These are phyloP conservation scores for Asterella californica DNA, from an alignment of 225 moss, liverwort and hornwort species.

Conservation along the genomic window DNA sequence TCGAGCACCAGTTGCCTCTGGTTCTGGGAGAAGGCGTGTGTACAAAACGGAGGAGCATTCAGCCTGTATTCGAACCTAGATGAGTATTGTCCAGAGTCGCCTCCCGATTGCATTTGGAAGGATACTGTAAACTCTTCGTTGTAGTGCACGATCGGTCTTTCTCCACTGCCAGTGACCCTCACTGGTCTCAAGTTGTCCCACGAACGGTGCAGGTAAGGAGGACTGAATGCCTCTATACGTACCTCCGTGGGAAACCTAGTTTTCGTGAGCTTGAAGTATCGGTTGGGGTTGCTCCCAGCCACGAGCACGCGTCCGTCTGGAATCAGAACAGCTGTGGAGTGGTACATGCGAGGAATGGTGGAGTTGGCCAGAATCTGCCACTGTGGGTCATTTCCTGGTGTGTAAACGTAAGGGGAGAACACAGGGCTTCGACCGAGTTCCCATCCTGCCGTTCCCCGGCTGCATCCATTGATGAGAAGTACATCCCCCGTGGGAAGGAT, in stretches of 20 bases:
- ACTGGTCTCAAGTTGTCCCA: background rate
- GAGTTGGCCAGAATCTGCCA: constrained; percentile 19
- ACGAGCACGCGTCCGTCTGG: constrained; percentile 31
- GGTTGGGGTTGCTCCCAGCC: constrained; percentile 32
- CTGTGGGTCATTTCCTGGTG: background rate
- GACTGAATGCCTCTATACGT: constrained; percentile 34
- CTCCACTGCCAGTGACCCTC: background rate
- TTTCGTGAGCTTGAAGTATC: constrained; percentile 19
- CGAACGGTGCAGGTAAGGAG: constrained; percentile 22
- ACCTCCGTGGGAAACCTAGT: constrained; percentile 34
- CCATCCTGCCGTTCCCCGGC: constrained; percentile 30
- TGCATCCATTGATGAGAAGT: constrained; percentile 30
- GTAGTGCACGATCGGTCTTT: background rate
- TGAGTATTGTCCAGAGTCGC: background rate
- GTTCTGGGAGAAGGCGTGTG: constrained; percentile 23
- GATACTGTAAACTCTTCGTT: background rate
- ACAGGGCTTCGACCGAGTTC: constrained; percentile 14
- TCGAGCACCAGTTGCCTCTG: constrained; percentile 26
- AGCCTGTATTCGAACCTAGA: constrained; percentile 5
- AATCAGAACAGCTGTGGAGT: constrained; percentile 31
- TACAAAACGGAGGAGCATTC: constrained; percentile 20
- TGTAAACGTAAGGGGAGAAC: constrained; percentile 26
- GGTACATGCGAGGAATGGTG: constrained; percentile 35
- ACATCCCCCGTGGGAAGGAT: constrained; percentile 28
- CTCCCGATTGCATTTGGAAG: background rate